Evolutionary conservation across 1,284 basidiomycete species (phyloP), one percentile per base, ranked within the genome.

Genomic region (Paramarasmius palmivorus): DNA sequence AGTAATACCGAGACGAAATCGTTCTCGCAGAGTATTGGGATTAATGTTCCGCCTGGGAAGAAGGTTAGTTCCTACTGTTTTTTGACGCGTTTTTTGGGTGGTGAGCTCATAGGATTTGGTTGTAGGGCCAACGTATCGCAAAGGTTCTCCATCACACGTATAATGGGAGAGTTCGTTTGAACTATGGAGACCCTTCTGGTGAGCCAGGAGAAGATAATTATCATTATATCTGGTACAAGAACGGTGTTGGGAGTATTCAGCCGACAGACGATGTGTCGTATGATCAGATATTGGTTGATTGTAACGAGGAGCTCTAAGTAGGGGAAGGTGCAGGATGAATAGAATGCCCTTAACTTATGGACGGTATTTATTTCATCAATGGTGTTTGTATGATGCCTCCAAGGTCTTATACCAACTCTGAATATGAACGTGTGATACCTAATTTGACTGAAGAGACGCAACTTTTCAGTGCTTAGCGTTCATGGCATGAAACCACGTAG

Each of bases 201-300:
- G 38, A 40, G 38, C 7, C 38, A 17, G 41, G 41, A 6, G 15
- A 20, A 7, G 15, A 44, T 15, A 20, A 44, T 20, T 44, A 19
- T 23, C 41, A 44, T 20, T 44, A 19, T 20, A 44, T 44, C 25
- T 44, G 20, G 15, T 44, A 19, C 20, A 44, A 44, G 15, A 44
- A 44, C 22, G 41, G 41, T 23, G 41, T 44, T 44, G 41, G 41
- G 20, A 44, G 41, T 25, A 23, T 44, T 14, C 41, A 44, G 25
- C 41, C 41, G 14, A 44, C 41, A 7, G 41, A 23, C 17, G 41
- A 17, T 15, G 41, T 19, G 14, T 7, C 23, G 3, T 44, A 44
- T 23, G 41, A 44, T 23, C 41, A 44, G 41, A 44, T 7, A 25
- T 20, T 44, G 17, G 20, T 44, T 6, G 15, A 23, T 15, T 44